A percentile compares a stretch with the other conserved stretches of the same genome.
Evolutionary conservation across 768 basidiomycete genomes (phyloP).

Genomic region (Psilocybe sp.): DNA sequence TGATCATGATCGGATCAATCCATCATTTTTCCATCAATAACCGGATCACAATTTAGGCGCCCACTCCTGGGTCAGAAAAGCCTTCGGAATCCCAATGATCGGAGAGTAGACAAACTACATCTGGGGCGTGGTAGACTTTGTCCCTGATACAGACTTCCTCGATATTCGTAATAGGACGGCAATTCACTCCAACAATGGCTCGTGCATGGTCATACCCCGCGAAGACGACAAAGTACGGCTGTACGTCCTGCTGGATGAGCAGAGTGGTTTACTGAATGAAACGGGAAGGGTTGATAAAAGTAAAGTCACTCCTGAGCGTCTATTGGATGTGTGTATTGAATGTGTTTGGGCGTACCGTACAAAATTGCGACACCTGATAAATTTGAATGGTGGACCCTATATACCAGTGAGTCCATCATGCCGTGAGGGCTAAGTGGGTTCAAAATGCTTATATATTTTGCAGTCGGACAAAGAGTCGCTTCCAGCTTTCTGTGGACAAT

Average conservation of each 20-base stretch:
- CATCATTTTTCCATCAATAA: background rate
- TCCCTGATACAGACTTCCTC: conserved; percentile 74
- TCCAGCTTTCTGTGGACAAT: conserved; percentile 54
- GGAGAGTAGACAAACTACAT: conserved; percentile 76
- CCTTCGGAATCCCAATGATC: conserved; percentile 64
- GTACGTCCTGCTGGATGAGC: conserved; percentile 66
- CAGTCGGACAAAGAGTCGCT: conserved; percentile 76
- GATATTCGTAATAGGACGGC: conserved; percentile 65
- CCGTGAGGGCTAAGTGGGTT: background rate
- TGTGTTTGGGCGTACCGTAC: conserved; percentile 37
- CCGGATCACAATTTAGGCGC: conserved; percentile 44
- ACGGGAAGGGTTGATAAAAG: conserved; percentile 54
- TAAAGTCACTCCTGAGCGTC: conserved; percentile 43
- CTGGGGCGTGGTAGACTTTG: conserved; percentile 80
- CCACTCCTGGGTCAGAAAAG: conserved; percentile 80
- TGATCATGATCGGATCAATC: no score
- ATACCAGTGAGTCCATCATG: conserved; percentile 46
- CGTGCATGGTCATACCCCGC: conserved; percentile 74
- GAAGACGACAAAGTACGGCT: conserved; percentile 66
- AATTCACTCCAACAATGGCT: conserved; percentile 66
- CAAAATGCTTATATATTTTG: background rate
- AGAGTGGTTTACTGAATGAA: conserved; percentile 38
- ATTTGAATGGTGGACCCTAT: conserved; percentile 74
- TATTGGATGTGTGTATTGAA: conserved; percentile 44
- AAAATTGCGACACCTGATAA: conserved; percentile 42